Base-by-base conservation (phyloP, 2,329 filamentous ascomycete genomes). In the Botryotinia convoluta region DNA sequence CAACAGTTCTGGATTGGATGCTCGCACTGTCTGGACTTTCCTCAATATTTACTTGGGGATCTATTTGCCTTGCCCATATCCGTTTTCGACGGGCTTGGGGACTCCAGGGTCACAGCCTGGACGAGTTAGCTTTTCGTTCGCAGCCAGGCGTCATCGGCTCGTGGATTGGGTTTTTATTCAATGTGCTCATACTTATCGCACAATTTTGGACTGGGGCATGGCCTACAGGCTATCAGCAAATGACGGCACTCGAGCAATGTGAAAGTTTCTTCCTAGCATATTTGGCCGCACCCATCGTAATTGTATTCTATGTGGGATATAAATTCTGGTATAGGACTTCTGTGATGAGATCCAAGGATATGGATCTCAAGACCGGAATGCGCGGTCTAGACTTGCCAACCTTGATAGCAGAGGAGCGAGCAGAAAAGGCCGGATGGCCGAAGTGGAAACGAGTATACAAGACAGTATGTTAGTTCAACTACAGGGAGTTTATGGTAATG, bases 171-270 rank as follows among this genome's bases (percentile, higher is more conserved):
- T 86, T 97, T 73, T 76, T 85, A 45, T 89, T 97, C 81, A 97
- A 97, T 83, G 73, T 87, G 32, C 83, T 95, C 57, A 90, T 97
- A 44, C 86, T 98, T 42, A 81, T 92, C 63, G 93, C 93, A 1
- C 94, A 98, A 81, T 95, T 97, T 84, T 98, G 94, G 93, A 91
- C 92, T 68, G 93, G 92, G 42, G 90, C 93, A 6, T 94, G 90
- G 80, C 94, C 95, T 6, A 87, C 95, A 65, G 87, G 85, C 37
- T 91, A 88, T 79, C 78, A 79, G 7, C 71, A 82, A 0, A 84
- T 85, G 81, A 84, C 84, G 0, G 75, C 84, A 7, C 61, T 78
- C 2, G 81, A 85, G 12, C 84, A 90, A 59, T 87, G 88, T 0
- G 82, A 88, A 75, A 89, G 86, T 76, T 97, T 95, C 83, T 97